Evolutionary conservation across 1,284 basidiomycete genomes (phyloP).

Genomic region (Naganishia albida): DNA sequence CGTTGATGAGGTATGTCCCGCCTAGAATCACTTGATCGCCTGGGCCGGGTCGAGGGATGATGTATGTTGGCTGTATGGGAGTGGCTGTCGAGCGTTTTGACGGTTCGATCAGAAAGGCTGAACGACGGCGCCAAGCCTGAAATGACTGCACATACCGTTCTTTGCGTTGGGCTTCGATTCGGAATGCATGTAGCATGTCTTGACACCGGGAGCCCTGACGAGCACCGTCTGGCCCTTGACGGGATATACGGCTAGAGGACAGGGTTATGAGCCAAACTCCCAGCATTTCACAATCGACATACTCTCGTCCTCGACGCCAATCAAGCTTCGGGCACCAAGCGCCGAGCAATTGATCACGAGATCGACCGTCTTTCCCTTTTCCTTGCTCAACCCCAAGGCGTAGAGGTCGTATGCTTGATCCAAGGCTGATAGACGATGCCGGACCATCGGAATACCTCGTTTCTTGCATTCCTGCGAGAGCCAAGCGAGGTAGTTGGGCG

Average conservation of each 20-base stretch:
- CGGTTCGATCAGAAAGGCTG: neutral
- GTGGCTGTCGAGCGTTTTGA: neutral
- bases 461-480: constrained; percentile 42
- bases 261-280: neutral
- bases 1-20: constrained; percentile 45
- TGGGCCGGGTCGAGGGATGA: constrained; percentile 55
- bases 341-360: constrained; percentile 58
- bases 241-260: constrained; percentile 40
- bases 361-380: constrained; percentile 31
- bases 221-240: constrained; percentile 52
- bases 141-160: constrained; percentile 5
- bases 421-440: constrained; percentile 46
- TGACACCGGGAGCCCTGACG: constrained; percentile 55
- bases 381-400: constrained; percentile 28
- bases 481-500: constrained; percentile 49
- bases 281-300: neutral
- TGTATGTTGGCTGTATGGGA: constrained; percentile 43
- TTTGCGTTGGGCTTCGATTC: constrained; percentile 25
- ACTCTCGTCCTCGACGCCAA: constrained; percentile 49
- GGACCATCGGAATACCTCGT: constrained; percentile 45
- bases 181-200: constrained; percentile 40
- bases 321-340: constrained; percentile 46
- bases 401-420: constrained; percentile 49
- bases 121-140: neutral
- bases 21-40: constrained; percentile 51